Conservation (phyloP, 495 filamentous ascomycete species). For the Astrocystis sublimbata region DNA sequence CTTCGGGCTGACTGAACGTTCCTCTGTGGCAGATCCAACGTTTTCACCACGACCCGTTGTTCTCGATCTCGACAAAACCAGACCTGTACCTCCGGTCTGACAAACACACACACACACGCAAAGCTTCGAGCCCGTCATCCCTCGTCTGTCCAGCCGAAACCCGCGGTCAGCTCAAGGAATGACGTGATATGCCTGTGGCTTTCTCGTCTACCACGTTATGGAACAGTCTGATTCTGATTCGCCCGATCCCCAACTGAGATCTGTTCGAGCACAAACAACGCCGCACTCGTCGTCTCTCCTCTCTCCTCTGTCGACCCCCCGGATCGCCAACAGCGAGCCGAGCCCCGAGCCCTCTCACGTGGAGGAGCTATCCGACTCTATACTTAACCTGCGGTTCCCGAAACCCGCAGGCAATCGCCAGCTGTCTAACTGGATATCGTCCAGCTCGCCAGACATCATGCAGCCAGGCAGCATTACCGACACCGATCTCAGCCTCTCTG, state of each 20-base stretch:
- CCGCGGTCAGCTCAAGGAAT: slow-evolving; percentile 33
- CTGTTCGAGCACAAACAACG: slow-evolving; percentile 24
- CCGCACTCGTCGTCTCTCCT: background rate
- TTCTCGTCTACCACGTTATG: slow-evolving; percentile 44
- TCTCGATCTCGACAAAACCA: background rate
- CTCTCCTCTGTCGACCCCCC: slow-evolving; percentile 10
- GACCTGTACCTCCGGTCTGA: background rate
- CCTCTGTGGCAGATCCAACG: background rate
- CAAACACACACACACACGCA: background rate
- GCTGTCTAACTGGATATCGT: slow-evolving; percentile 54
- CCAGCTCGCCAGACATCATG: slow-evolving; percentile 52
- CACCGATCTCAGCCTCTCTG: slow-evolving; percentile 49
- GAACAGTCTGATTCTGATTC: slow-evolving; percentile 38
- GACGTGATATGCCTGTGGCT: slow-evolving; percentile 39
- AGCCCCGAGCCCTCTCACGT: slow-evolving; percentile 17
- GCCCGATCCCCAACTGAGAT: slow-evolving; percentile 27
- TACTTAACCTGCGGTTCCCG: slow-evolving; percentile 51
- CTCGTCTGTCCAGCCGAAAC: slow-evolving; percentile 28
- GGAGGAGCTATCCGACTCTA: slow-evolving; percentile 32
- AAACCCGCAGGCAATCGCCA: slow-evolving; percentile 48
- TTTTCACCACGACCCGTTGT: background rate
- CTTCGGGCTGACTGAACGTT: slow-evolving; percentile 5
- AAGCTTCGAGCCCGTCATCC: slow-evolving; percentile 26
- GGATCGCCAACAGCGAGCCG: slow-evolving; percentile 17
- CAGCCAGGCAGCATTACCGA: slow-evolving; percentile 41